Conservation (phyloP, 2,329 filamentous ascomycete species). For the Fusarium coicis region DNA sequence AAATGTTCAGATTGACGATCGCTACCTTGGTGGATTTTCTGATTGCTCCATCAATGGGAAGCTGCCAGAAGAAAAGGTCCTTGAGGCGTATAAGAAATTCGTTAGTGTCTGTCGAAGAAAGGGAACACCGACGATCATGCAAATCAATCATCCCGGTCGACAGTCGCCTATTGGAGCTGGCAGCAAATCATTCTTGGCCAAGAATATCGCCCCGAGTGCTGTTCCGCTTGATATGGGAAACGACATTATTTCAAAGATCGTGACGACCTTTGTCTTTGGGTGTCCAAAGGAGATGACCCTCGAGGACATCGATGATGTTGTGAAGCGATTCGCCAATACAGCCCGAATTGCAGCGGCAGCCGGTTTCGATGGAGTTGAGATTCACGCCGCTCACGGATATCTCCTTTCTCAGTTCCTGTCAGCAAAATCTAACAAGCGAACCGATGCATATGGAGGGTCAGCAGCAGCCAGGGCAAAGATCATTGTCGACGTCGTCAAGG, state of each 20-base stretch:
- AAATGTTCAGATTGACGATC: slow-evolving; percentile 57
- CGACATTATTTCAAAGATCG: slow-evolving; percentile 48
- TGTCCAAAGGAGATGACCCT: slow-evolving; percentile 66
- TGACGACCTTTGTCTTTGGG: slow-evolving; percentile 56
- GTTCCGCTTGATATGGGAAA: slow-evolving; percentile 56
- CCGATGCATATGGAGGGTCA: slow-evolving; percentile 66
- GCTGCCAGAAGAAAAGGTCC: slow-evolving; percentile 39
- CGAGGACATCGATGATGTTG: slow-evolving; percentile 63
- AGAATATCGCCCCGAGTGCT: slow-evolving; percentile 57
- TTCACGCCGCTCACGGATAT: slow-evolving; percentile 67
- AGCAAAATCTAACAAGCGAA: slow-evolving; percentile 60
- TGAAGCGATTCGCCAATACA: slow-evolving; percentile 62
- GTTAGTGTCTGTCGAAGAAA: slow-evolving; percentile 45
- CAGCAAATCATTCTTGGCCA: slow-evolving; percentile 48
- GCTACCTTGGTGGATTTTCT: slow-evolving; percentile 49
- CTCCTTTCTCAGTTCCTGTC: slow-evolving; percentile 67
- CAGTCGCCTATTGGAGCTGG: slow-evolving; percentile 56
- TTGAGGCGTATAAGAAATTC: slow-evolving; percentile 54
- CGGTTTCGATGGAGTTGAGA: slow-evolving; percentile 58
- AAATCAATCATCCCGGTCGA: slow-evolving; percentile 60
- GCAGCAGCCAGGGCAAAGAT: slow-evolving; percentile 60
- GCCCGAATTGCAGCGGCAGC: slow-evolving; percentile 60
- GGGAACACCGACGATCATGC: slow-evolving; percentile 55
- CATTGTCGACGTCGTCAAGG: slow-evolving; percentile 61
- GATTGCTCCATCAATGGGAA: slow-evolving; percentile 50